These are phyloP conservation scores for Stagonosporopsis cucurbitacearum DNA, from an alignment of 2,329 filamentous ascomycete genomes.

Conservation along the genomic window DNA sequence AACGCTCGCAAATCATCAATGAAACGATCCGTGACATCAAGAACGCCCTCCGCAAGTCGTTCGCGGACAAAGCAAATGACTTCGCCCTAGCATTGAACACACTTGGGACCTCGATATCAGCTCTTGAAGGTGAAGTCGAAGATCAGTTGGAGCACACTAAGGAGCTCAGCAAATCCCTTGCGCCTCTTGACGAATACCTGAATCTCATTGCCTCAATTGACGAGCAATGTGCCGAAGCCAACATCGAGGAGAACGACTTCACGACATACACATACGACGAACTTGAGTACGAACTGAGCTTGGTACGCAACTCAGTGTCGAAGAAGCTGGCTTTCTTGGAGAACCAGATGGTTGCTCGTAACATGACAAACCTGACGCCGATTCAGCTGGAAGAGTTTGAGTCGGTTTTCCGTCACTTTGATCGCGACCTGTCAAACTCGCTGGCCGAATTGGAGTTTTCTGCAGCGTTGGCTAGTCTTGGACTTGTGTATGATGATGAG, in stretches of 20 bases:
- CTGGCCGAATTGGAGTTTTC: conserved; percentile 95
- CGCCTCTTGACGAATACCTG: conserved; percentile 89
- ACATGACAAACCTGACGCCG: conserved; percentile 98
- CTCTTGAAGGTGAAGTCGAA: conserved; percentile 95
- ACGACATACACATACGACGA: conserved; percentile 99
- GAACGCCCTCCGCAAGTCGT: conserved; percentile 87
- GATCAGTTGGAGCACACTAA: conserved; percentile 90
- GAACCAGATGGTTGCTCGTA: conserved; percentile 97
- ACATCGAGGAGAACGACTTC: conserved; percentile 99
- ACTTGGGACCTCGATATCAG: conserved; percentile 91
- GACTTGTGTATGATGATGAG: conserved; percentile 93
- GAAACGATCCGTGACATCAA: conserved; percentile 99
- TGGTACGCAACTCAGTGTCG: conserved; percentile 89
- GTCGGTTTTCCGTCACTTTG: conserved; percentile 97
- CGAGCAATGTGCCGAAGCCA: conserved; percentile 89
- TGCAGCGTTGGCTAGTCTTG: conserved; percentile 91
- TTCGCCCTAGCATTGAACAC: conserved; percentile 96
- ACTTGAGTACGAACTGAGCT: conserved; percentile 86
- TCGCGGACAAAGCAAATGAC: conserved; percentile 98
- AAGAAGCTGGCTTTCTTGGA: conserved; percentile 97
- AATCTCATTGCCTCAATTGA: conserved; percentile 86
- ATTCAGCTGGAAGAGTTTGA: conserved; percentile 99
- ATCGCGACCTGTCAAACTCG: conserved; percentile 88
- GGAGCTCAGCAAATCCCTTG: conserved; percentile 81
- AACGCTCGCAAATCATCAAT: conserved; percentile 91